Conservation (phyloP, 2,329 filamentous ascomycete species). For the Alternaria burnsii region DNA sequence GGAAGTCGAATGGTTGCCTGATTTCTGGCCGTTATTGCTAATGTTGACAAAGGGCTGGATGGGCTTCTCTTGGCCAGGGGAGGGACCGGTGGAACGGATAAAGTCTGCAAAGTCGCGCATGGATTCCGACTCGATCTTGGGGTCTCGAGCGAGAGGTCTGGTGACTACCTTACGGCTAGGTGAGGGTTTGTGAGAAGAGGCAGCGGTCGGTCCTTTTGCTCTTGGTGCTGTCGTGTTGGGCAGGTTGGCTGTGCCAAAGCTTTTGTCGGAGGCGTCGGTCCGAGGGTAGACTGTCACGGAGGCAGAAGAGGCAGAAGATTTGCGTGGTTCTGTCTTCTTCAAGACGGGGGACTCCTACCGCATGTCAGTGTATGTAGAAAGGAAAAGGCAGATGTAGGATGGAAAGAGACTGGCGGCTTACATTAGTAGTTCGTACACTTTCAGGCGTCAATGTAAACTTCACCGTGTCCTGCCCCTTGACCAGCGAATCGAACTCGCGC, state of each 20-base stretch:
- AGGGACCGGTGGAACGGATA: conserved; percentile 80
- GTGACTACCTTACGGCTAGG: conserved; percentile 36
- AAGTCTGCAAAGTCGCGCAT: conserved; percentile 88
- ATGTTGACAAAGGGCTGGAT: conserved; percentile 47
- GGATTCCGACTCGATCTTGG: conserved; percentile 74
- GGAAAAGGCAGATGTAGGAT: background rate
- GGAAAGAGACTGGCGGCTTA: conserved; percentile 37
- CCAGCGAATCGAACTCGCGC: conserved; percentile 58
- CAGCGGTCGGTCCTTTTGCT: conserved; percentile 29
- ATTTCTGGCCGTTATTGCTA: conserved; percentile 25
- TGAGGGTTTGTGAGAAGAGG: conserved; percentile 32
- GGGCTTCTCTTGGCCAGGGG: conserved; percentile 41
- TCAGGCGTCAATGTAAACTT: conserved; percentile 61
- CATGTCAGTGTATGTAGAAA: conserved; percentile 14
- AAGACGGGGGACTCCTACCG: conserved; percentile 31
- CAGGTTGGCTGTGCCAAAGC: conserved; percentile 39
- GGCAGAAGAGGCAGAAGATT: conserved; percentile 29
- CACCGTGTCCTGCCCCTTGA: conserved; percentile 58
- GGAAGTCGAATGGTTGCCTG: conserved; percentile 32
- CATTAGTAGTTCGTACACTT: conserved; percentile 55
- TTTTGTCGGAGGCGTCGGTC: conserved; percentile 38
- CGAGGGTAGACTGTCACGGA: conserved; percentile 43
- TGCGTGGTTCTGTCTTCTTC: conserved; percentile 30
- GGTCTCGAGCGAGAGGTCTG: conserved; percentile 70
- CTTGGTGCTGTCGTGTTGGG: conserved; percentile 35